phyloP scores from a whole-genome alignment of 345 rosid species.

The Pistacia atlantica region DNA sequence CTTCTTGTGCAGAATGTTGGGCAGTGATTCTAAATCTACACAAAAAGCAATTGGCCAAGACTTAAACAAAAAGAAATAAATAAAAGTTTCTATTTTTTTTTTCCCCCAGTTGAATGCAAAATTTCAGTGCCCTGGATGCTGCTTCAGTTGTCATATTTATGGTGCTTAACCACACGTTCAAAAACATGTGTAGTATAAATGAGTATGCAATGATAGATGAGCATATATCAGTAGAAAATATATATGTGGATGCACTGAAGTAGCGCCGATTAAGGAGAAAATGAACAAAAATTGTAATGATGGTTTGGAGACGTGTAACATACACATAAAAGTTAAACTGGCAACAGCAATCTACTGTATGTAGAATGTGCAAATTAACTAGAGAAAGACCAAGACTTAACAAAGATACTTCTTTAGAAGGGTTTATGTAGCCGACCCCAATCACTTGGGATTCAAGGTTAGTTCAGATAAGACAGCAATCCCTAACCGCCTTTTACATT shows the following conservation, averaged over 20 bases:
- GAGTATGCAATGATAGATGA: not conserved
- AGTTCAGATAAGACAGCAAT: not conserved
- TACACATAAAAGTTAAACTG: not conserved
- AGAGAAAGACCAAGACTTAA: not conserved
- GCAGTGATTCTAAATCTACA: slow-evolving; percentile 78
- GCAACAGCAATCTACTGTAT: not conserved
- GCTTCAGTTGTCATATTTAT: not conserved
- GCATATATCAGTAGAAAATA: not conserved
- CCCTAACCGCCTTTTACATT: not conserved
- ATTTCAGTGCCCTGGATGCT: not conserved
- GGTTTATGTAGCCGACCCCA: not conserved
- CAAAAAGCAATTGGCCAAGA: slow-evolving; percentile 2
- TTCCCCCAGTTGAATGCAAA: not conserved
- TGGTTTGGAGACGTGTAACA: not conserved
- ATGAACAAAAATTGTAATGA: not conserved
- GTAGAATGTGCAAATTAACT: not conserved
- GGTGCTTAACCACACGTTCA: not conserved
- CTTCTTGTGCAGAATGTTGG: slow-evolving; percentile 85
- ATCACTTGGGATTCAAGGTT: not conserved
- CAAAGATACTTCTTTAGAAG: not conserved
- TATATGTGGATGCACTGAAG: not conserved
- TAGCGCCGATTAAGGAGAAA: not conserved
- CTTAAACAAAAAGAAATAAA: not conserved
- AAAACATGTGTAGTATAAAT: not conserved
- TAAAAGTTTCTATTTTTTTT: not conserved